Conservation (phyloP, 108 stramenopile species). For the Skeletonema grethae region DNA sequence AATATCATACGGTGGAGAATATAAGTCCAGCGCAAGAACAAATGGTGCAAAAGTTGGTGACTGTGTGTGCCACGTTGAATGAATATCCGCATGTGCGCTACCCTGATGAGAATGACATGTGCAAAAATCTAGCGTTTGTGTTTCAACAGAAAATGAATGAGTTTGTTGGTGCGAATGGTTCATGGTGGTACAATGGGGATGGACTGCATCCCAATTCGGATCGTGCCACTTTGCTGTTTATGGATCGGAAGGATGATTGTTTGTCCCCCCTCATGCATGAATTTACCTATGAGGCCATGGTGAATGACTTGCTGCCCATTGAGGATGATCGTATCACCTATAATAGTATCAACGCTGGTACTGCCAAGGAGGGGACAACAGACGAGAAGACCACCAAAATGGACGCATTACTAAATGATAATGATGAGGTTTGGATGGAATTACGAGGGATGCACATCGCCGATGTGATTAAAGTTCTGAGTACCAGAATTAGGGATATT, state of each 20-base stretch:
- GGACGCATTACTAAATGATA: constrained; percentile 92
- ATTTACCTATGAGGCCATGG: constrained; percentile 97
- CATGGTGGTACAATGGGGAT: constrained; percentile 92
- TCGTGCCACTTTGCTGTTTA: constrained; percentile 86
- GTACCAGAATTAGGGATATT: constrained; percentile 76
- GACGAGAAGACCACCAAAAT: constrained; percentile 53
- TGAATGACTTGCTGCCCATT: constrained; percentile 86
- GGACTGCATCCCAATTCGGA: constrained; percentile 63
- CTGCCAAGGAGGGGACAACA: constrained; percentile 44
- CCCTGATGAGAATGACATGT: constrained; percentile 58
- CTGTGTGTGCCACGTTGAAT: constrained; percentile 95
- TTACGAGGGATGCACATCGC: constrained; percentile 95
- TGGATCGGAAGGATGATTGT: constrained; percentile 93
- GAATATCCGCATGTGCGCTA: constrained; percentile 97
- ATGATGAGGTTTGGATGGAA: constrained; percentile 96
- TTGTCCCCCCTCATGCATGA: constrained; percentile 97
- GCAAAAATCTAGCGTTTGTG: constrained; percentile 69
- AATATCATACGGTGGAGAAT: not conserved
- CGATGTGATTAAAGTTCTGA: constrained; percentile 87
- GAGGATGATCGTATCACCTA: constrained; percentile 89
- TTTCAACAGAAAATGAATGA: constrained; percentile 89
- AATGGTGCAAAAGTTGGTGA: constrained; percentile 87
- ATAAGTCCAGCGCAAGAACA: constrained; percentile 36
- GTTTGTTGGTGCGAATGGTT: constrained; percentile 71
- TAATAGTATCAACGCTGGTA: constrained; percentile 55